Evolutionary conservation across 1,284 basidiomycete genomes (phyloP).

Genomic region (Mycena citricolor): DNA sequence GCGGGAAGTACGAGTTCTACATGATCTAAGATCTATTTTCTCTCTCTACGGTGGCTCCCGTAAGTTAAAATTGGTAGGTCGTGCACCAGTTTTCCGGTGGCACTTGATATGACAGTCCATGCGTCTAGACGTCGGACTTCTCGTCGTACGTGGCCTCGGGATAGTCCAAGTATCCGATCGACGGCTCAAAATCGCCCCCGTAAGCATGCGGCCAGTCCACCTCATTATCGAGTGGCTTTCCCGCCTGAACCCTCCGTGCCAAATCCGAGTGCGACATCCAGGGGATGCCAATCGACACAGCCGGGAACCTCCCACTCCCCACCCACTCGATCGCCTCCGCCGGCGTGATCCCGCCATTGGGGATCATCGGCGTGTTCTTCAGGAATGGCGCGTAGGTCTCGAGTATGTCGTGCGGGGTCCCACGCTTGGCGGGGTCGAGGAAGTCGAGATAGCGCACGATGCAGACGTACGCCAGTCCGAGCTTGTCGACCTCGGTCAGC

Average conservation of each 20-base stretch:
- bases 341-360: constrained; percentile 34
- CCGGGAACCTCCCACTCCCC: constrained; percentile 31
- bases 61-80: too few species aligned
- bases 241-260: constrained; percentile 5
- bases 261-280: constrained; percentile 33
- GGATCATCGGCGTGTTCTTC: constrained; percentile 32
- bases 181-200: too few species aligned
- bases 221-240: constrained; percentile 9
- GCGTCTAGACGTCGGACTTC: too few species aligned
- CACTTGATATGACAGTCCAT: too few species aligned
- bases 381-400: constrained; percentile 34
- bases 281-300: constrained; percentile 31
- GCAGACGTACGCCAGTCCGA: constrained; percentile 37
- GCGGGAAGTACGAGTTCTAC: too few species aligned
- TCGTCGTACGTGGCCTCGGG: too few species aligned
- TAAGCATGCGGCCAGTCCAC: too few species aligned
- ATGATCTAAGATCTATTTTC: too few species aligned
- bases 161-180: too few species aligned
- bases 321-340: constrained; percentile 35
- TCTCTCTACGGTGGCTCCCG: too few species aligned
- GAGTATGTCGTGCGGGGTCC: constrained; percentile 30
- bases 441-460: constrained; percentile 33
- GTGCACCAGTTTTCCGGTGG: too few species aligned
- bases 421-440: constrained; percentile 26
- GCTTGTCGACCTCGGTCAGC: constrained; percentile 38